Base-by-base conservation (phyloP, 257 asterid species). In the Apocynum venetum region DNA sequence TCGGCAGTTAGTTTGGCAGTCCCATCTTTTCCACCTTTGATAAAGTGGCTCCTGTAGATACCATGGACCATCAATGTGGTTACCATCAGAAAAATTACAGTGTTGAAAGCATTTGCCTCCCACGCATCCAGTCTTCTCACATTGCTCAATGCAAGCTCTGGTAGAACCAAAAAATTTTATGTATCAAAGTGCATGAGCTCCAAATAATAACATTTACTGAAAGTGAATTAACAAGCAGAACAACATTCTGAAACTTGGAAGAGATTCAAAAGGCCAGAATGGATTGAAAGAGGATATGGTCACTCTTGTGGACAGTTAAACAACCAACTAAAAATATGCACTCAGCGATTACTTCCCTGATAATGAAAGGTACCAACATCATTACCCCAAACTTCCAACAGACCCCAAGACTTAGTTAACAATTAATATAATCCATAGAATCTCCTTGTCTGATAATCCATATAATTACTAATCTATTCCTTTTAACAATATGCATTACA, bases 1-100 rank as follows among this genome's bases (percentile, higher is more conserved):
- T 67, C 89, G 90, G 59, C 95, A 91, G 84, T 91, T 95, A 80
- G 95, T 83, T 72, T 76, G 90, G 81, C 97, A 90, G 86, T 91
- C 97, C 98, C 96, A 91, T 74, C 85, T 95, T 79, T 93, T 93
- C 97, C 98, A 93, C 79, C 86, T 86, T 55, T 87, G 52, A 82
- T 90, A 91, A 77, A 93, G 93, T 82, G 98, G 98, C 87, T 93
- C 95, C 87, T 93, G 97, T 76, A 90, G 89, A 88, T 90, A 90
- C 96, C 98, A 93, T 73, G 95, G 96, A 59, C 90, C 97, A 77
- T 85, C 95, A 81, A 78, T 79, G 78, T 86, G 79, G 68, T 84
- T 85, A 41, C 87, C 95, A 77, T 81, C 87, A 6, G 93, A 86
- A 86, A 93, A 93, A 81, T 85, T 91, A 83, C 96, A 93, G 81